These are phyloP conservation scores for Pseudozyma thailandica DNA, from an alignment of 1,284 basidiomycete species.

Conservation along the genomic window DNA sequence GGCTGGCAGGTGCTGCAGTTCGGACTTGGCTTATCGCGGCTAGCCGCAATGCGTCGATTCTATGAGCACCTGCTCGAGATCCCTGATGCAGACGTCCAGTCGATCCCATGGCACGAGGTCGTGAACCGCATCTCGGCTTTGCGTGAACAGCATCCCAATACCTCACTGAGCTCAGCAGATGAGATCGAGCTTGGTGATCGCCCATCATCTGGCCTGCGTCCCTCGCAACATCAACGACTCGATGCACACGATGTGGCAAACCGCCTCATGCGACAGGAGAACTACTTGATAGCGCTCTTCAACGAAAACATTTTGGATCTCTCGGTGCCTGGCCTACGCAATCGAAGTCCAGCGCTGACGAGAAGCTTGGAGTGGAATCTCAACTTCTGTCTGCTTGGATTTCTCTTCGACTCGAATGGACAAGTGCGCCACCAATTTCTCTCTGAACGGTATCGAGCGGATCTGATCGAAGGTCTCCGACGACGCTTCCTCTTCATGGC, in stretches of 20 bases:
- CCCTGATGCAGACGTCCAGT: constrained; percentile 86
- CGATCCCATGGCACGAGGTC: constrained; percentile 94
- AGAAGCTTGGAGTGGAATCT: constrained; percentile 95
- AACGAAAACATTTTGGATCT: constrained; percentile 95
- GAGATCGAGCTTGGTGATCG: constrained; percentile 69
- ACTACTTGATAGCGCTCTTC: constrained; percentile 96
- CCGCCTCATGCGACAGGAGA: constrained; percentile 95
- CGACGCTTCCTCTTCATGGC: constrained; percentile 95
- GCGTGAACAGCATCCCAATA: constrained; percentile 55
- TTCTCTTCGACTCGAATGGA: constrained; percentile 87
- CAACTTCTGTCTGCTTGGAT: constrained; percentile 91
- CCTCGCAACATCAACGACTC: constrained; percentile 31
- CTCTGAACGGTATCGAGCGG: constrained; percentile 80
- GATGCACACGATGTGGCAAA: constrained; percentile 97
- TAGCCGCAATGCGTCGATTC: constrained; percentile 93
- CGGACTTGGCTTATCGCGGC: constrained; percentile 73
- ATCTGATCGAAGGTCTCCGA: constrained; percentile 81
- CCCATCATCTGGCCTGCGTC: constrained; percentile 42
- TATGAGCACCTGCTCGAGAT: constrained; percentile 73
- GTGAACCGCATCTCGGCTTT: constrained; percentile 79
- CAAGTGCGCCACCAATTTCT: constrained; percentile 89
- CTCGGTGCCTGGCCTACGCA: constrained; percentile 73
- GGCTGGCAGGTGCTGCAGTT: constrained; percentile 72
- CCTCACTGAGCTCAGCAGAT: constrained; percentile 54
- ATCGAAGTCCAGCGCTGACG: constrained; percentile 77